A percentile compares a stretch with the other conserved stretches of the same genome.
These are phyloP conservation scores for Coniochaeta sp. DNA, from an alignment of 2,329 filamentous ascomycete genomes.

Conservation along the genomic window DNA sequence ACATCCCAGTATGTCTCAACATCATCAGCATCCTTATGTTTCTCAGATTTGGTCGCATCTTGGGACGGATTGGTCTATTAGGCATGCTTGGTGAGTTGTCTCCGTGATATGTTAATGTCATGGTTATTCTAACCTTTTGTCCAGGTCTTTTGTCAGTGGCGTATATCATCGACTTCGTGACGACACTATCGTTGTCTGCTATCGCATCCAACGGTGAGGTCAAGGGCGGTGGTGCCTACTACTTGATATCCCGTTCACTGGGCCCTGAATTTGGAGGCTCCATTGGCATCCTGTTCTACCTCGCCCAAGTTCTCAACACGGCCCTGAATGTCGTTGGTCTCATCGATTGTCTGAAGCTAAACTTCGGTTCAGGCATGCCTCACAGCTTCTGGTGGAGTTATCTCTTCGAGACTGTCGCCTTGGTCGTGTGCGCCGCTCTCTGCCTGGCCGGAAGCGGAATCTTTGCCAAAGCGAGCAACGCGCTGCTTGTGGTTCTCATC, in stretches of 20 bases:
- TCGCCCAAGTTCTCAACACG: slow-evolving; percentile 84
- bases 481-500: slow-evolving; percentile 62
- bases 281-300: slow-evolving; percentile 81
- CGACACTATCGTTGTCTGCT: slow-evolving; percentile 77
- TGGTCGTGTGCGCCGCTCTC: slow-evolving; percentile 65
- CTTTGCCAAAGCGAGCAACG: slow-evolving; percentile 75
- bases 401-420: slow-evolving; percentile 63
- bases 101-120: slow-evolving; percentile 6
- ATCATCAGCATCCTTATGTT: slow-evolving; percentile 92
- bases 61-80: slow-evolving; percentile 71
- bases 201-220: slow-evolving; percentile 89
- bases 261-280: slow-evolving; percentile 86
- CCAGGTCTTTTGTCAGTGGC: slow-evolving; percentile 67
- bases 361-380: slow-evolving; percentile 60
- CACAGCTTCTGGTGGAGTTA: slow-evolving; percentile 73
- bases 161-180: slow-evolving; percentile 79
- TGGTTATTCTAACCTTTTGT: slow-evolving; percentile 11
- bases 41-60: slow-evolving; percentile 76
- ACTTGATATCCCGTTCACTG: slow-evolving; percentile 77
- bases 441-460: slow-evolving; percentile 75
- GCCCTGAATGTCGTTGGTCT: slow-evolving; percentile 83
- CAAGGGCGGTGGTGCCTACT: slow-evolving; percentile 81
- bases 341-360: slow-evolving; percentile 73
- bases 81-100: slow-evolving; percentile 66
- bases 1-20: slow-evolving; percentile 83